These are phyloP conservation scores for Batrachochytrium dendrobatidis DNA, from an alignment of 371 early-diverging fungal genomes.

Conservation along the genomic window DNA sequence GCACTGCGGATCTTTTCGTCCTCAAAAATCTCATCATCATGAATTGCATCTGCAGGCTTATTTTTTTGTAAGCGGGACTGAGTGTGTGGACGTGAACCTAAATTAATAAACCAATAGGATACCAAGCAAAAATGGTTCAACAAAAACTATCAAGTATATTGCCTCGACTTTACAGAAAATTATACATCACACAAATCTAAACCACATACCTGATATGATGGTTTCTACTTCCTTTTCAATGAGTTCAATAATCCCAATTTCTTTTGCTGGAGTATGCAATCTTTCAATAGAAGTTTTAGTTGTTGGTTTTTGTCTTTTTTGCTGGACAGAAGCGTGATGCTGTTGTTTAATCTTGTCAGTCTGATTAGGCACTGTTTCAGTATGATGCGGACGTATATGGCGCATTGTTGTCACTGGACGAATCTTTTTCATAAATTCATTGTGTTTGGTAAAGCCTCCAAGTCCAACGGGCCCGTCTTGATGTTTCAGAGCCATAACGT, in stretches of 20 bases:
- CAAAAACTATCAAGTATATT: no score
- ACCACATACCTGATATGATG: no score
- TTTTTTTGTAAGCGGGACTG: background rate
- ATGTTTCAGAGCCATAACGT: slow-evolving; percentile 19
- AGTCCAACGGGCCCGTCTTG: slow-evolving; percentile 3
- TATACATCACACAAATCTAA: no score
- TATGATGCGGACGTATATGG: background rate
- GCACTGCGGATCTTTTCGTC: slow-evolving; percentile 5
- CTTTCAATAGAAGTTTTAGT: background rate
- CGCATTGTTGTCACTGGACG: slow-evolving; percentile 8
- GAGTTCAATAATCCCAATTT: no score
- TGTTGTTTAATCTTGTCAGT: slow-evolving; percentile 1
- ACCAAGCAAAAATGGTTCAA: no score
- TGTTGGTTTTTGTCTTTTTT: background rate
- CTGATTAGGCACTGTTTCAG: no score
- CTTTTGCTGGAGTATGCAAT: background rate
- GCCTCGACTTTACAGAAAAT: no score
- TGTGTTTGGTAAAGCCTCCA: slow-evolving; percentile 6
- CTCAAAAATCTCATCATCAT: background rate
- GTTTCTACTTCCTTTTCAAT: no score
- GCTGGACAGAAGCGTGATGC: no score
- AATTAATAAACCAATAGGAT: no score
- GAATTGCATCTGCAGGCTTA: background rate
- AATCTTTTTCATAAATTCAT: slow-evolving; percentile 15
- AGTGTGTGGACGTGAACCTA: background rate